Conservation (phyloP, 176 grass and related monocot species). For the Secale cereale region DNA sequence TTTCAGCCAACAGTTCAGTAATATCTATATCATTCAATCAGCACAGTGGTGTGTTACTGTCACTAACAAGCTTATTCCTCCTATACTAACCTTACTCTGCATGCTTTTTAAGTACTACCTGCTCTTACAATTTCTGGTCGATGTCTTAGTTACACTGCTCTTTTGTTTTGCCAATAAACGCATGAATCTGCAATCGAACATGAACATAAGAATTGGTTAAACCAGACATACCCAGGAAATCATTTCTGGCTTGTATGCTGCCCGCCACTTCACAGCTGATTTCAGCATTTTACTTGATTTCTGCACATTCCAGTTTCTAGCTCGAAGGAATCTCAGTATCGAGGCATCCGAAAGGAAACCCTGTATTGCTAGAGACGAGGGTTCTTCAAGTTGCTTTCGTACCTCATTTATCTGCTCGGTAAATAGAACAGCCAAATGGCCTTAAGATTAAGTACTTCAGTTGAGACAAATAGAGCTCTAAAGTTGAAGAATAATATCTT, state of each 20-base stretch:
- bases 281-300: constrained; percentile 80
- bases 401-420: constrained; percentile 61
- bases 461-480: not conserved
- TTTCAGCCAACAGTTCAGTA: not conserved
- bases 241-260: constrained; percentile 52
- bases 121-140: not conserved
- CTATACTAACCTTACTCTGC: not conserved
- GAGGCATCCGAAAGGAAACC: constrained; percentile 58
- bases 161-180: not conserved
- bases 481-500: not conserved
- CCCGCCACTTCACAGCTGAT: constrained; percentile 67
- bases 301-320: constrained; percentile 65
- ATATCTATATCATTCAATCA: not conserved
- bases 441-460: not conserved
- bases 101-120: not conserved
- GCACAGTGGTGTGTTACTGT: not conserved
- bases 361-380: constrained; percentile 32
- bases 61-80: not conserved
- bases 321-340: constrained; percentile 50
- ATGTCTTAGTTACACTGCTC: not conserved
- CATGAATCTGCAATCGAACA: constrained; percentile 5
- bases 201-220: not conserved
- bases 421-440: not conserved
- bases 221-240: constrained; percentile 54
- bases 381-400: constrained; percentile 40